Evolutionary conservation across 495 filamentous ascomycete genomes (phyloP).

Genomic region (Parathielavia hyrcaniae): DNA sequence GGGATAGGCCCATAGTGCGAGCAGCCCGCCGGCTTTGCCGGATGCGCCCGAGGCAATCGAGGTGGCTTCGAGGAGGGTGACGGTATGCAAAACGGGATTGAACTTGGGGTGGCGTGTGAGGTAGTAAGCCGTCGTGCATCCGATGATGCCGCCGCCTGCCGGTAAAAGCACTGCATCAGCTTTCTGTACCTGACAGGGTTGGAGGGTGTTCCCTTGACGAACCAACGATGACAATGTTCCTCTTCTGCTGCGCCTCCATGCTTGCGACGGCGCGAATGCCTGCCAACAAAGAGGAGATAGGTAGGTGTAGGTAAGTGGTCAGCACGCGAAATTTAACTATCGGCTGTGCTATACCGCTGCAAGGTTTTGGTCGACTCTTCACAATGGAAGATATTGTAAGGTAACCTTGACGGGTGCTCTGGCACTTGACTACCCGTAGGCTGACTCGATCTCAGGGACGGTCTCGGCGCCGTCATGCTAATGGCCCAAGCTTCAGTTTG

Average conservation of each 20-base stretch:
- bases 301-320: not conserved
- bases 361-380: too few relatives aligned
- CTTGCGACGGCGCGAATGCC: not conserved
- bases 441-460: not conserved
- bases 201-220: conserved; percentile 22
- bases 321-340: too few relatives aligned
- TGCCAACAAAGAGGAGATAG: not conserved
- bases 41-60: conserved; percentile 86
- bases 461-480: conserved; percentile 3
- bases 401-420: too few relatives aligned
- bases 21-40: conserved; percentile 88
- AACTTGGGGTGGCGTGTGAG: conserved; percentile 83
- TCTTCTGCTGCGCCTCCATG: conserved; percentile 32
- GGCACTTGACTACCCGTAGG: too few relatives aligned
- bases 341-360: too few relatives aligned
- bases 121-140: conserved; percentile 89
- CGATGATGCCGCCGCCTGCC: conserved; percentile 88
- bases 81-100: conserved; percentile 63
- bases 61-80: conserved; percentile 85
- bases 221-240: conserved; percentile 68
- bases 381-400: too few relatives aligned
- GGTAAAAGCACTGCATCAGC: not conserved
- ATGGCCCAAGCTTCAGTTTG: not conserved
- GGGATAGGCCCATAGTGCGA: conserved; percentile 92
- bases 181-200: not conserved